A percentile compares a stretch with the other conserved stretches of the same genome.
Conservation (phyloP, 169 alveolate genomes). For the Eimeria acervulina region DNA sequence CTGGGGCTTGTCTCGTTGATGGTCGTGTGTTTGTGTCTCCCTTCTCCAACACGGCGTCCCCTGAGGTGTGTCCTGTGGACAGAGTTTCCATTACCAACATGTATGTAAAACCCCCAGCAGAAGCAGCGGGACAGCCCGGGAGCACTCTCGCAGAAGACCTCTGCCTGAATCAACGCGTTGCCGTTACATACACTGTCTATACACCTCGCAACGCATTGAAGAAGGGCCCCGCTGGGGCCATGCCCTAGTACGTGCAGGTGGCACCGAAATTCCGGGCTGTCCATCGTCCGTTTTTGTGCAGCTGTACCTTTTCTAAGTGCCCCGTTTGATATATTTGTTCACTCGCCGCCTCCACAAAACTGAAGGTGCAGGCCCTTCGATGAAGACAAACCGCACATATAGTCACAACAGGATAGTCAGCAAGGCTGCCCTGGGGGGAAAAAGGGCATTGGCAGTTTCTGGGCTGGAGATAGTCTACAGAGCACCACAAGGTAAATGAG, state of each 20-base stretch:
- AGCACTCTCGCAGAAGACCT: conserved; percentile 10
- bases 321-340: background rate
- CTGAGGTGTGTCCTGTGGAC: conserved; percentile 2
- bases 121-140: conserved; percentile 3
- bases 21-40: conserved; percentile 75
- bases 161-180: conserved; percentile 20
- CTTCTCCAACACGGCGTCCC: conserved; percentile 28
- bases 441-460: background rate
- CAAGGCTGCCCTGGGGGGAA: background rate
- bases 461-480: background rate
- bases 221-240: conserved; percentile 29
- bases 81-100: background rate
- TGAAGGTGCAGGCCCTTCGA: background rate
- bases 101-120: conserved; percentile 10
- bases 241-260: background rate
- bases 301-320: background rate
- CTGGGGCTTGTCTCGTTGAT: conserved; percentile 68
- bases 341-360: background rate
- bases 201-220: conserved; percentile 31
- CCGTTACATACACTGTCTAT: conserved; percentile 25
- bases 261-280: background rate
- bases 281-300: background rate
- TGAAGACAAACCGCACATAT: background rate
- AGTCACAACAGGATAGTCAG: background rate
- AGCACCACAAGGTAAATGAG: background rate